These are phyloP conservation scores for Zygoascus flipseniorum DNA, from an alignment of 805 yeast species.

Conservation along the genomic window DNA sequence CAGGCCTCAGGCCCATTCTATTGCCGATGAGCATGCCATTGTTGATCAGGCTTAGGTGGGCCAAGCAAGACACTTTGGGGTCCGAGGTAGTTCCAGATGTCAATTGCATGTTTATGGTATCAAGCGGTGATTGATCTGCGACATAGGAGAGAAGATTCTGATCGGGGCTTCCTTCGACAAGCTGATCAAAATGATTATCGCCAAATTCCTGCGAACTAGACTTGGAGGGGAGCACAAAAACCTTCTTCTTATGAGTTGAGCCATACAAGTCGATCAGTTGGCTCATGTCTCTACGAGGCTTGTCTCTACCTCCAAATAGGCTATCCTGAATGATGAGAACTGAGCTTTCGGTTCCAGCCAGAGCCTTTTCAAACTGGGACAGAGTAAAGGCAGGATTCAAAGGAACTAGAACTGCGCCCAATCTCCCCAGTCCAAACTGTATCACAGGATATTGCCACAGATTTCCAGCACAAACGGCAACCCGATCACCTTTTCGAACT, in stretches of 20 bases:
- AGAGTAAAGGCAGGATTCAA: conserved; percentile 25
- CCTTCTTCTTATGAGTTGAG: background rate
- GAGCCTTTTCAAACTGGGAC: conserved; percentile 20
- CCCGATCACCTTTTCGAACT: conserved; percentile 18
- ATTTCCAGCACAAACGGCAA: conserved; percentile 25
- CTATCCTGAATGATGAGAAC: conserved; percentile 18
- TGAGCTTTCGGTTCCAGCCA: conserved; percentile 16
- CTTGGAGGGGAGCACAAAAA: background rate
- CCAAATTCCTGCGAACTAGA: background rate
- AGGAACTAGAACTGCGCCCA: conserved; percentile 25
- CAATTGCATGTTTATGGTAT: conserved; percentile 25
- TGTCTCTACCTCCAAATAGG: conserved; percentile 13
- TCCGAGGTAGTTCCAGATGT: conserved; percentile 26
- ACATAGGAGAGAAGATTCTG: background rate
- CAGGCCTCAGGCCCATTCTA: conserved; percentile 21
- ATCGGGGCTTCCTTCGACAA: background rate
- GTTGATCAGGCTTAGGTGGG: conserved; percentile 23
- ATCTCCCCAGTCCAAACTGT: conserved; percentile 22
- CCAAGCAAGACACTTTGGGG: conserved; percentile 23
- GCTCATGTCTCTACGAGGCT: conserved; percentile 12
- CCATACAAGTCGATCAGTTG: conserved; percentile 2
- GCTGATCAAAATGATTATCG: conserved; percentile 1
- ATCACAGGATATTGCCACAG: conserved; percentile 24
- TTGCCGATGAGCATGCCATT: conserved; percentile 22
- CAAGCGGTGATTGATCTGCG: conserved; percentile 9